Evolutionary conservation across 1,284 basidiomycete genomes (phyloP), one percentile per base, ranked within the genome.

Genomic region (Trichosporon coremiiforme): DNA sequence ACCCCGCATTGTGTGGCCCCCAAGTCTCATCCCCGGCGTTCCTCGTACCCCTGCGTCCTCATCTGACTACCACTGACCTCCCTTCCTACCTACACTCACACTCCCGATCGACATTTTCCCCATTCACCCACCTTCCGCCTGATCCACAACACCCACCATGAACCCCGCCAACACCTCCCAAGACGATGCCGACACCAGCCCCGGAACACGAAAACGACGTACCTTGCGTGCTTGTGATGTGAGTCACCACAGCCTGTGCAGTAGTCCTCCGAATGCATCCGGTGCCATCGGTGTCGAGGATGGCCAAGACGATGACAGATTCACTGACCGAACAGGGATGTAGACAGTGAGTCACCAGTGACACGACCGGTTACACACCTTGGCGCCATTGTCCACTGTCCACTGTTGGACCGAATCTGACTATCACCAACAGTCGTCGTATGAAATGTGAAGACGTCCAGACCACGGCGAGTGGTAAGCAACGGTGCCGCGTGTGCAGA

Each of bases 381-480:
- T n/a, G 57, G 57, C 29, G 57, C 29, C 31, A 60, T 60, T 17
- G 47, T 20, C 10, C 47, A 22, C n/a, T 3, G 1, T 5, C 17
- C 45, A 5, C 2, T 2, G 13, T 17, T 53, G 15, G 1, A 15
- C 31, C 17, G 57, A 17, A 7, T 4, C 57, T 60, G 57, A 60
- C 31, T 1, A 31, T 17, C 41, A 13, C 25, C n/a, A 7, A 1
- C 67, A 78, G 77, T 33, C 73, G 73, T 15, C 74, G 76, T 8
- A 75, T 75, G 62, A 78, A 75, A 71, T 77, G 76, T 66, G 74
- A 77, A 36, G 73, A 74, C 36, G 50, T 73, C 13, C 66, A 70
- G 45, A 66, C 62, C 1, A 65, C 67, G 8, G n/a, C 41, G 6
- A 66, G 57, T 22, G 68, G 64, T 17, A 45, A 35, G 12, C 67